Conservation (phyloP, 2,329 filamentous ascomycete species). For the Cordyceps fumosorosea region DNA sequence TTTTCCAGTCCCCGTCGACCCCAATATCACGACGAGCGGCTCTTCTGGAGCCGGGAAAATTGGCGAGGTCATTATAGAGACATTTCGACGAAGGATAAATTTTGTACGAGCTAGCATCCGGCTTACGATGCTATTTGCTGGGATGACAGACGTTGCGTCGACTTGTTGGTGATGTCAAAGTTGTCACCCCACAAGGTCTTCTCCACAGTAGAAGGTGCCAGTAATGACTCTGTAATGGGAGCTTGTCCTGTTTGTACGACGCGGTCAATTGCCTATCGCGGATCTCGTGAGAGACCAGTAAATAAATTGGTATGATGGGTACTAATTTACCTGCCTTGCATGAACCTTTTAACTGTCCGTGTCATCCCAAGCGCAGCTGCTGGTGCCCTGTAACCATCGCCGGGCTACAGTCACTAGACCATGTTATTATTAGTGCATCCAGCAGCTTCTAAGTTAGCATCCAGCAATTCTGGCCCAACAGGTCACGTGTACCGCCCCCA, state of each 20-base stretch:
- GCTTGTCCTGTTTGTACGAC: neutral
- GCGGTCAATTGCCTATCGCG: no score
- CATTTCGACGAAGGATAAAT: slow-evolving; percentile 26
- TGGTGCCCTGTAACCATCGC: neutral
- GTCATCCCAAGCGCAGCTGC: neutral
- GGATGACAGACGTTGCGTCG: neutral
- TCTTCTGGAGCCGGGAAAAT: slow-evolving; percentile 31
- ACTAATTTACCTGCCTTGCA: no score
- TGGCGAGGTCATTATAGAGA: slow-evolving; percentile 32
- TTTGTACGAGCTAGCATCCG: slow-evolving; percentile 8
- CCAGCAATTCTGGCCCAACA: neutral
- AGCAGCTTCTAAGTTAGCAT: neutral
- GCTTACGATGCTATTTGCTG: neutral
- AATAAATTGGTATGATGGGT: no score
- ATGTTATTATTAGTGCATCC: neutral
- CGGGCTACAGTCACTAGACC: no score
- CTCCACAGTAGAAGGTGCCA: neutral
- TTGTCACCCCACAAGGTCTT: neutral
- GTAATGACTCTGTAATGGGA: neutral
- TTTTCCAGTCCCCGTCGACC: slow-evolving; percentile 89
- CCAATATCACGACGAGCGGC: slow-evolving; percentile 75
- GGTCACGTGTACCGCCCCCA: slow-evolving; percentile 26
- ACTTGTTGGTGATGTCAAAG: neutral
- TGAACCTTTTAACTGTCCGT: no score
- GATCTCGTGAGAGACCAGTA: no score